phyloP scores from a whole-genome alignment of 257 asterid species.

The Apocynum venetum region DNA sequence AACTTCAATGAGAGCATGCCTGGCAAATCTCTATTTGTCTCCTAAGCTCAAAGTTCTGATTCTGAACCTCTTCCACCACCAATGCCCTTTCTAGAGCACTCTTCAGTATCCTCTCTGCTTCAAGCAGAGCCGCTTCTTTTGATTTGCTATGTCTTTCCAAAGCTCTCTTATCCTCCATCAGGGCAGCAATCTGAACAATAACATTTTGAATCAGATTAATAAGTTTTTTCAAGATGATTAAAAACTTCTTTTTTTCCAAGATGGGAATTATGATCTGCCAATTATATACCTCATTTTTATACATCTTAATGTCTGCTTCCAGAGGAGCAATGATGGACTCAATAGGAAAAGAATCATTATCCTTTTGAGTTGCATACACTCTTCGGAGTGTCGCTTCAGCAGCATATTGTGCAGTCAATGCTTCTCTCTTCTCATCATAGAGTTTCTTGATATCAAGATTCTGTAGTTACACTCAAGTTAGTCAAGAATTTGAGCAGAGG shows the following conservation, averaged over 20 bases:
- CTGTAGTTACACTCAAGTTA: slow-evolving; percentile 31
- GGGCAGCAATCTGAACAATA: slow-evolving; percentile 49
- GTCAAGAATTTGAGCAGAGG: neutral
- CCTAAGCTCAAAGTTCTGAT: slow-evolving; percentile 65
- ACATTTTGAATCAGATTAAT: neutral
- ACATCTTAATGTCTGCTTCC: slow-evolving; percentile 82
- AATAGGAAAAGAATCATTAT: slow-evolving; percentile 56
- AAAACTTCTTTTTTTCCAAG: too few relatives aligned
- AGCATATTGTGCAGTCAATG: slow-evolving; percentile 79
- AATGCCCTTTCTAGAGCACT: slow-evolving; percentile 80
- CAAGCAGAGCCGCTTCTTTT: slow-evolving; percentile 81
- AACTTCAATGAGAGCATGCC: slow-evolving; percentile 27
- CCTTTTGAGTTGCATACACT: slow-evolving; percentile 70
- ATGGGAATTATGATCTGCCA: neutral
- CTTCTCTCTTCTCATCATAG: slow-evolving; percentile 59
- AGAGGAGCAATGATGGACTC: slow-evolving; percentile 79
- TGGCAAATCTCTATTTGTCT: slow-evolving; percentile 83
- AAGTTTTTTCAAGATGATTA: neutral
- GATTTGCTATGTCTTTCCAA: slow-evolving; percentile 68
- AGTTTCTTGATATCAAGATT: slow-evolving; percentile 68
- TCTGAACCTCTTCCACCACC: slow-evolving; percentile 82
- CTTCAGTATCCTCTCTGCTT: slow-evolving; percentile 68
- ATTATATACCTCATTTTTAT: slow-evolving; percentile 62
- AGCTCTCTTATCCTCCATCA: slow-evolving; percentile 72
- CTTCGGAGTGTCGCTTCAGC: slow-evolving; percentile 92